Conservation (phyloP, 495 filamentous ascomycete species). For the Lepidopterella palustris region DNA sequence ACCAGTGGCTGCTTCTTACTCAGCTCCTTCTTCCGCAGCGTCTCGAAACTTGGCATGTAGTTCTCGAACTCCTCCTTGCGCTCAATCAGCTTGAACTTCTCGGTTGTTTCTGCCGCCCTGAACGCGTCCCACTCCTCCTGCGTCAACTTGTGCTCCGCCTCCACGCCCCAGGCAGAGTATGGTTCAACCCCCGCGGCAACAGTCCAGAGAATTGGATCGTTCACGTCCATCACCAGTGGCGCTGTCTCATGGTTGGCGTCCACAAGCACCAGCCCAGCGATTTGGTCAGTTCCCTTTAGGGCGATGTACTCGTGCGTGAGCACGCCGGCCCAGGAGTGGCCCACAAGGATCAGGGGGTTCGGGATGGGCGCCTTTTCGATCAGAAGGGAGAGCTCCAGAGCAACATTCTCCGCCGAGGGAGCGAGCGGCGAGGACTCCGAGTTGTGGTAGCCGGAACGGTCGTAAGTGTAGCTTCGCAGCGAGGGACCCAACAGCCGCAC, state of each 20-base stretch:
- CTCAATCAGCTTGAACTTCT: conserved; percentile 12
- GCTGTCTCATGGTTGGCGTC: conserved; percentile 22
- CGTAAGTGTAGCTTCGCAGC: conserved; percentile 23
- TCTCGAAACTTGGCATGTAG: conserved; percentile 18
- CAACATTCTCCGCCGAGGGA: conserved; percentile 22
- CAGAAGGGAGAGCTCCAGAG: conserved; percentile 21
- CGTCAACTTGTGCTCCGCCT: conserved; percentile 23
- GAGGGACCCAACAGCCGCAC: conserved; percentile 12
- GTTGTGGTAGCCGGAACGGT: conserved; percentile 20
- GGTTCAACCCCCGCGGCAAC: conserved; percentile 12
- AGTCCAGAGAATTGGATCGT: conserved; percentile 11
- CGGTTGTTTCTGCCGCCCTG: conserved; percentile 10
- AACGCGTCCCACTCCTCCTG: conserved; percentile 24
- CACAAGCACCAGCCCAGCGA: conserved; percentile 23
- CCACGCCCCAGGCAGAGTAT: conserved; percentile 12
- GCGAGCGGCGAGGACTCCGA: conserved; percentile 21
- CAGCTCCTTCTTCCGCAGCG: conserved; percentile 20
- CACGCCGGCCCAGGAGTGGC: conserved; percentile 23
- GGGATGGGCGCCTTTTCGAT: conserved; percentile 17
- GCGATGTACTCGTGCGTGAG: conserved; percentile 17
- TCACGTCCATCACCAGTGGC: conserved; percentile 14
- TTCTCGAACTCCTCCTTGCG: conserved; percentile 15
- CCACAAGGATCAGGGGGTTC: conserved; percentile 20
- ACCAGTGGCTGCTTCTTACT: conserved; percentile 17
- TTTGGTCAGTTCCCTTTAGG: conserved; percentile 12